Evolutionary conservation across 208 protist genomes (phyloP).

Genomic region (Trypanosoma cruzi): DNA sequence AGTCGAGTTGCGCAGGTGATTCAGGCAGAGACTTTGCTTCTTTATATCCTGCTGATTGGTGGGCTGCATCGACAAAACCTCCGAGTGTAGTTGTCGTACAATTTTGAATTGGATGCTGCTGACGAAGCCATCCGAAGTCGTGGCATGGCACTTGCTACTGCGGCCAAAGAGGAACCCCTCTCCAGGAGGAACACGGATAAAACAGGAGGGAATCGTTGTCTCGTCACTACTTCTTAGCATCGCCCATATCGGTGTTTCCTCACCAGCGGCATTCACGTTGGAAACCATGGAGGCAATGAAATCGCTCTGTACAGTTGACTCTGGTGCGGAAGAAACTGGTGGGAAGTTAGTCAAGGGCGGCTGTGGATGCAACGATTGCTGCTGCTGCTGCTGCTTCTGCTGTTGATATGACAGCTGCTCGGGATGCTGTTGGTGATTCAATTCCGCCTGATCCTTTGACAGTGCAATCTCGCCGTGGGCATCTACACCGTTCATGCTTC

Average conservation of each 20-base stretch:
- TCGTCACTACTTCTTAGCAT: constrained; percentile 78
- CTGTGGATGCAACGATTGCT: neutral
- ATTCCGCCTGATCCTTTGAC: neutral
- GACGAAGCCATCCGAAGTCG: constrained; percentile 73
- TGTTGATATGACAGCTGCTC: neutral
- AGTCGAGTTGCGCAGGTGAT: constrained; percentile 9
- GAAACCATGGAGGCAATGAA: neutral
- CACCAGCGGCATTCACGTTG: constrained; percentile 4
- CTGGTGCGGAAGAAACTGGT: constrained; percentile 17
- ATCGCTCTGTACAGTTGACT: neutral
- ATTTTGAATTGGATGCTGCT: constrained; percentile 88
- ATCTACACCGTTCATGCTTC: neutral
- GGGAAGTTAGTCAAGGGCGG: neutral
- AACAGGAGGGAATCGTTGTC: constrained; percentile 68
- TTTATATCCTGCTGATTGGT: neutral
- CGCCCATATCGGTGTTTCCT: constrained; percentile 52
- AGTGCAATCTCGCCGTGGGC: neutral
- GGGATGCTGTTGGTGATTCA: neutral
- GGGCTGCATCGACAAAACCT: constrained; percentile 3
- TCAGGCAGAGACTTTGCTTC: constrained; percentile 11
- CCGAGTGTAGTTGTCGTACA: constrained; percentile 33
- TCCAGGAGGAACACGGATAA: constrained; percentile 48
- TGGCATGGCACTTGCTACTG: constrained; percentile 83
- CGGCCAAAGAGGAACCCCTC: constrained; percentile 80
- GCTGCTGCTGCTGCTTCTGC: neutral